These are phyloP conservation scores for Fusarium bulbicola DNA, from an alignment of 2,329 filamentous ascomycete genomes.

Conservation along the genomic window DNA sequence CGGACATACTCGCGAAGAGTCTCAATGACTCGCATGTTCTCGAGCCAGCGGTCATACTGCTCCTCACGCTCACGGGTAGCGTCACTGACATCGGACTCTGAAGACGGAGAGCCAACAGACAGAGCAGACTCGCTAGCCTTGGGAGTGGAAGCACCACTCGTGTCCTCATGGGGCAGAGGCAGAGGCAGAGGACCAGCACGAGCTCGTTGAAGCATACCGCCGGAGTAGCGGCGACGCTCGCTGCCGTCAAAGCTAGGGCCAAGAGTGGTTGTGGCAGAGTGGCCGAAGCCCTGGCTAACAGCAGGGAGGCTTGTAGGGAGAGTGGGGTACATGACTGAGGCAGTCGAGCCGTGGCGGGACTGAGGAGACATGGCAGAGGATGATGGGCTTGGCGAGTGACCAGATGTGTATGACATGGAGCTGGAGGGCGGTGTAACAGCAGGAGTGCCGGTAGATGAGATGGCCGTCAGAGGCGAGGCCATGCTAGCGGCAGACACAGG, in stretches of 20 bases:
- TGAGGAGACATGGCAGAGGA: constrained; percentile 74
- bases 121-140: constrained; percentile 54
- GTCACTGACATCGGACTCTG: constrained; percentile 63
- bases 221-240: constrained; percentile 71
- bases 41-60: constrained; percentile 71
- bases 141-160: constrained; percentile 54
- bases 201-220: constrained; percentile 72
- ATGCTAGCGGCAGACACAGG: constrained; percentile 63
- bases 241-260: constrained; percentile 72
- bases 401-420: constrained; percentile 79
- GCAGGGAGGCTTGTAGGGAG: constrained; percentile 66
- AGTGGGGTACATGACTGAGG: constrained; percentile 77
- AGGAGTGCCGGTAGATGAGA: constrained; percentile 74
- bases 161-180: constrained; percentile 47
- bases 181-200: constrained; percentile 55
- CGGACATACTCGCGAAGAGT: constrained; percentile 66
- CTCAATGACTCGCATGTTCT: constrained; percentile 73
- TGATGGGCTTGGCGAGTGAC: constrained; percentile 79
- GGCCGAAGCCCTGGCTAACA: constrained; percentile 74
- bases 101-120: constrained; percentile 63
- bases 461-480: constrained; percentile 67
- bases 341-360: constrained; percentile 67
- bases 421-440: constrained; percentile 81
- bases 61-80: constrained; percentile 66
- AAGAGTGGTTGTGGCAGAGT: constrained; percentile 75